Evolutionary conservation across 345 rosid genomes (phyloP), one percentile per base, ranked within the genome.

Genomic region (Odontarrhena argentea): DNA sequence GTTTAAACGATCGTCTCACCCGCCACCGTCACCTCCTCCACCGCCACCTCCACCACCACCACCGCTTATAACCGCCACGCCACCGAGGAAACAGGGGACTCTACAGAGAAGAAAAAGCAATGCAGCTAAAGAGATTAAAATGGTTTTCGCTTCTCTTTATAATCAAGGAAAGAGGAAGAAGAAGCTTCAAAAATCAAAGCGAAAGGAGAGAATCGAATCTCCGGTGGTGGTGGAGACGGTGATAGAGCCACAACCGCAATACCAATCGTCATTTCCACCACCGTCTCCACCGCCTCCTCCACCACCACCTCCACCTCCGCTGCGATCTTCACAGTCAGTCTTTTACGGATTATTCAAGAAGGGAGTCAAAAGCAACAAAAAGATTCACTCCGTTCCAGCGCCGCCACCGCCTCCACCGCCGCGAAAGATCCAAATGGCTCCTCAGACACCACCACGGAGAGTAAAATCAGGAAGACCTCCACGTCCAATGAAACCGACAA

Each of bases 121-220:
- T 67, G 84, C 96, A 12, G 84, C 88, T 1, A 82, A 76, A 78
- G 97, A 91, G 82, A 77, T 91, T 48, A 85, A 80, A 79, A 80
- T 76, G 89, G 94, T 71, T 10, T 70, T 91, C 1, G 79, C 87
- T 55, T 81, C 96, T 11, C 65, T 88, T 28, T 71, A 79, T 38
- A 76, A 82, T 63, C 86, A 82, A 67, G 78, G 83, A 42, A 88
- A 84, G 73, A 76, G 66, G 72, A 88, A 83, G 85, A 85, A 69
- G 82, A 91, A 86, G 49, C 84, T 46, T 52, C 63, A 70, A 48
- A 85, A 74, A 69, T 58, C 74, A 36, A 72, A 69, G 69, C 82
- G 66, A 32, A 74, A 60, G 4, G 73, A 73, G 22, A 46, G 50
- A 52, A 67, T 0, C 3, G 77, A 74, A 40, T 67, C 68, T 60